A percentile compares a stretch with the other conserved stretches of the same genome.
Evolutionary conservation across 805 yeast species (phyloP).

Genomic region (Cyberlindnera nakhonratchasimensis): DNA sequence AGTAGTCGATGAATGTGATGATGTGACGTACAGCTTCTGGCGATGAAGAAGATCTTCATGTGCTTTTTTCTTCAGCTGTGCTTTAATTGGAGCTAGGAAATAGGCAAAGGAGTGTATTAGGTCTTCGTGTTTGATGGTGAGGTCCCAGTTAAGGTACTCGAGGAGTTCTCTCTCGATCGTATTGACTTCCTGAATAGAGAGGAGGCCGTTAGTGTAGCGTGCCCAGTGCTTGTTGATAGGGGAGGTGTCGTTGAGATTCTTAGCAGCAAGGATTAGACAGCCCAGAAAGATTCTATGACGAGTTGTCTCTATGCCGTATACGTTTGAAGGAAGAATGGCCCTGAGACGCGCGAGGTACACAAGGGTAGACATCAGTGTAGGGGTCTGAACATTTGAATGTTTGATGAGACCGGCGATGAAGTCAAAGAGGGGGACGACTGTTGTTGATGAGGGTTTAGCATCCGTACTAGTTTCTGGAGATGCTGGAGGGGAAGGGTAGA

Average conservation of each 20-base stretch:
- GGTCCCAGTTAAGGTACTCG: constrained; percentile 79
- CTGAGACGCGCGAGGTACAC: constrained; percentile 79
- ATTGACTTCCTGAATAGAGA: constrained; percentile 75
- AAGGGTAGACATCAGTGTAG: constrained; percentile 90
- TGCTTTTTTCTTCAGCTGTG: constrained; percentile 22
- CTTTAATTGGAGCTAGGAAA: constrained; percentile 72
- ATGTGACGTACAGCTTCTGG: constrained; percentile 23
- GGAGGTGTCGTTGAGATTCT: constrained; percentile 86
- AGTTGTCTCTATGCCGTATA: constrained; percentile 89
- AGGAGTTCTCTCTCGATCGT: constrained; percentile 88
- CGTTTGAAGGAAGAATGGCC: constrained; percentile 75
- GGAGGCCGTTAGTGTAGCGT: constrained; percentile 81
- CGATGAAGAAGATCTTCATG: constrained; percentile 27
- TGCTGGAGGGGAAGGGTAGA: constrained; percentile 38
- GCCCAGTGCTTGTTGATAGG: constrained; percentile 98
- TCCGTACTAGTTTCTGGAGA: constrained; percentile 29
- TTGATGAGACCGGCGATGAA: constrained; percentile 73
- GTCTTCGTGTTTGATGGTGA: constrained; percentile 67
- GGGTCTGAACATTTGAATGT: constrained; percentile 89
- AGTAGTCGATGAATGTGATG: constrained; percentile 18
- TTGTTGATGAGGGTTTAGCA: neutral
- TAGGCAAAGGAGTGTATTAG: constrained; percentile 66
- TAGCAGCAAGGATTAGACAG: constrained; percentile 86
- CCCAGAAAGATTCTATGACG: constrained; percentile 91
- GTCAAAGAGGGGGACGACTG: constrained; percentile 38